Base-by-base conservation (phyloP, 2,329 filamentous ascomycete genomes). In the Talaromyces sp. region DNA sequence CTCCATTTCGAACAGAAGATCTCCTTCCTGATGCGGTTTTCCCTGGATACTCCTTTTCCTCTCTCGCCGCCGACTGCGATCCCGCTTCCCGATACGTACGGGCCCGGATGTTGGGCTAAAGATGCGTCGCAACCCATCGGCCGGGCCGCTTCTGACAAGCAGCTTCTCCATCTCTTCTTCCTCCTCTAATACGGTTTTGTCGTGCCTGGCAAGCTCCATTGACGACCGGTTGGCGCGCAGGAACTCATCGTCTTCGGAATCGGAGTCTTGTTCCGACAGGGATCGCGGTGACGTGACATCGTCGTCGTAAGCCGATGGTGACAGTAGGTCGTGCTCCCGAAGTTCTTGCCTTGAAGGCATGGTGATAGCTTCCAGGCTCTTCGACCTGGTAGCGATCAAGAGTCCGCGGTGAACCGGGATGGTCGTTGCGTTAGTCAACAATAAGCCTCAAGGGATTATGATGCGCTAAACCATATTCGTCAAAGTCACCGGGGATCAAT, bases 1-100 rank as follows among this genome's bases (percentile, higher is more conserved):
- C 73, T 97, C 92, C 88, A 93, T 90, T 75, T 94, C 89, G 71
- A 90, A 92, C 86, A 96, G 89, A 67, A 95, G 77, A 71, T 86
- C 84, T 37, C 87, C 86, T 63, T 89, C 84, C 68, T 90, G 88
- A 80, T 73, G 68, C 82, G 70, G 63, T 74, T 77, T 61, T 80
- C 79, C 74, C 22, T 55, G 57, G 5, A 50, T 19, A 75, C 79
- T 66, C 37, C 67, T 83, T 84, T 65, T 78, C 61, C 67, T 67
- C 41, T 77, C 72, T 58, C 79, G 78, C 48, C 83, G 76, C 48
- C 71, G 72, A 62, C 81, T 78, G 65, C 81, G 83, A 64, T 84
- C 80, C 62, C 71, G 66, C 25, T 76, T 73, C 9, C 81, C 69
- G 56, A 82, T 80, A 31, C 81, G 79, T 31, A 76, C 75, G 17